Evolutionary conservation across 2,329 filamentous ascomycete species (phyloP), one percentile per base, ranked within the genome.

Genomic region (Fusarium secorum): DNA sequence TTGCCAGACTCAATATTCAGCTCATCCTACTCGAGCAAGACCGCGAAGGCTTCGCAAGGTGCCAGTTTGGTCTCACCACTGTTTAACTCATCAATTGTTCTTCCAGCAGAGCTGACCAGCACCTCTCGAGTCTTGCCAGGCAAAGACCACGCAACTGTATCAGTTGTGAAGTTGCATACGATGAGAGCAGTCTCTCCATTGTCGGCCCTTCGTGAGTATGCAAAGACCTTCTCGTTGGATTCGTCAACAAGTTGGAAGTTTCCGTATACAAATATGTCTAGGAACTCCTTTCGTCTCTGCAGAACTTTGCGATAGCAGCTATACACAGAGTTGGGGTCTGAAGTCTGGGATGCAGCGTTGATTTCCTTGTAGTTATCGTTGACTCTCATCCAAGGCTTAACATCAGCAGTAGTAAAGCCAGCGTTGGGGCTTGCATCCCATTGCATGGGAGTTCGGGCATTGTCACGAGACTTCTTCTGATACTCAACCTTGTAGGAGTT

Each of bases 381-480:
- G 41, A 89, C 86, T 18, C 86, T 85, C 87, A 94, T 93, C 92
- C 92, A 94, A 5, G 91, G 90, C 58, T 83, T 84, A 7, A 77
- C 78, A 13, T 79, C 80, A 4, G 66, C 58, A 18, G 81, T 81
- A 1, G 90, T 89, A 81, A 94, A 94, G 15, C 92, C 91, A 0
- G 84, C 90, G 65, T 93, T 86, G 0, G 81, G 75, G 3, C 80
- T 82, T n/a, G 79, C 75, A 67, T 89, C 84, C 91, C 92, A 94
- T 76, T 93, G 91, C 79, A 94, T 90, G 0, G 91, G 91, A 1
- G 90, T 89, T 48, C 92, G 85, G 11, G 88, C 89, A 78, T 94
- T 92, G 78, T 94, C 92, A 26, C 91, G 80, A 11, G 86, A 88
- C 76, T 89, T 88, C 69, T 84, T 82, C 66, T 87, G 85, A 74